Evolutionary conservation across 1,284 basidiomycete species (phyloP), one percentile per base, ranked within the genome.

Genomic region (Apiotrichum porosum): DNA sequence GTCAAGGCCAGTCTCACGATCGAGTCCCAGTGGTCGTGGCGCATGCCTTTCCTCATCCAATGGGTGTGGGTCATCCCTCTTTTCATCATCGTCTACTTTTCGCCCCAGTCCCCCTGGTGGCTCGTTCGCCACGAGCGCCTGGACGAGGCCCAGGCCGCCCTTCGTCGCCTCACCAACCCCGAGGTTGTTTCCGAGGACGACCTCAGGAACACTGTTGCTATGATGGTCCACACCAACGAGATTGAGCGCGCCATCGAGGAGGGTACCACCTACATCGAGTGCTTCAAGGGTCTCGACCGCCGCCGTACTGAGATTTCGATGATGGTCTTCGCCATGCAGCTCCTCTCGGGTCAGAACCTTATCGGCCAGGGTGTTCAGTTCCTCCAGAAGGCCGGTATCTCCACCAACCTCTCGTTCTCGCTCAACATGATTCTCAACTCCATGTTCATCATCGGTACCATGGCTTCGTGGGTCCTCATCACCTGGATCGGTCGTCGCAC

Each of bases 21-120:
- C 43, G 52, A 54, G 19, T 52, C 61, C 33, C 47, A 66, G 47
- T 65, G 63, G 60, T 63, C 63, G 3, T 75, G 60, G 58, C 54
- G 56, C 35, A 42, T 68, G 14, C 66, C 66, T 1, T 68, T 54
- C 49, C 48, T 55, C 30, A 40, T 66, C 12, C 73, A 46, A 60
- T 75, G 73, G 72, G 52, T 75, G 33, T 70, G 71, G 71, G 56
- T 61, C 12, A 53, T 56, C 2, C 60, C 62, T 4, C 60, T 71
- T 13, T 47, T 71, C 47, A 36, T 64, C 34, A 57, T 67, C 44
- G 68, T 50, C 37, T 56, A 39, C 33, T 63, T 67, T 49, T 53
- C 53, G 3, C 65, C 66, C 3, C 50, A 56, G 39, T 59, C 59
- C 13, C 56, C 65, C 0, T 71, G 65, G 63, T 69, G 57, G 57